A percentile compares a stretch with the other conserved stretches of the same genome.
Evolutionary conservation across 495 filamentous ascomycete genomes (phyloP).

Genomic region (Xylaria nigripes): DNA sequence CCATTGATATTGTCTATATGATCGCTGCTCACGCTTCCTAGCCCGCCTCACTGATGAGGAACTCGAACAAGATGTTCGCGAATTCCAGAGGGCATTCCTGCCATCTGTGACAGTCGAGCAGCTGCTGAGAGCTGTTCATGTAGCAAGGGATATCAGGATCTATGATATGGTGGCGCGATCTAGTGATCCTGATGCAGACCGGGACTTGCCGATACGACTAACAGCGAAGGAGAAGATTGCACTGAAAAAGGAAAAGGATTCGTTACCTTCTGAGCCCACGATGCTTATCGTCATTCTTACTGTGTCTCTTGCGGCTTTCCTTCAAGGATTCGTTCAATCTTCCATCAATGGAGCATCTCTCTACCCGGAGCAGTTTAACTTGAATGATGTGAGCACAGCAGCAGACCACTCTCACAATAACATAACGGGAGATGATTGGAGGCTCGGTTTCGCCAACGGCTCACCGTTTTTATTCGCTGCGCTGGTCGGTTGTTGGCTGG

Average conservation of each 20-base stretch:
- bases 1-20: not conserved
- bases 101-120: slow-evolving; percentile 5
- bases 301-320: slow-evolving; percentile 25
- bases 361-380: slow-evolving; percentile 9
- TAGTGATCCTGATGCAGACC: slow-evolving; percentile 3
- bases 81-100: slow-evolving; percentile 13
- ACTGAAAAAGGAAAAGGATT: slow-evolving; percentile 21
- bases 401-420: not conserved
- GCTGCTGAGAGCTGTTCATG: slow-evolving; percentile 21
- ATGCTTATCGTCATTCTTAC: slow-evolving; percentile 26
- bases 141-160: slow-evolving; percentile 20
- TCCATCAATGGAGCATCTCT: slow-evolving; percentile 24
- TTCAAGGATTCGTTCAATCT: slow-evolving; percentile 24
- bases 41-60: slow-evolving; percentile 22
- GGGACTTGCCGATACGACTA: slow-evolving; percentile 12
- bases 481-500: slow-evolving; percentile 22
- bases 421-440: slow-evolving; percentile 9
- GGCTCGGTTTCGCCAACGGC: slow-evolving; percentile 17
- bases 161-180: slow-evolving; percentile 20
- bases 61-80: slow-evolving; percentile 16
- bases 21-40: slow-evolving; percentile 8
- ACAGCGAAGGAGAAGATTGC: slow-evolving; percentile 17
- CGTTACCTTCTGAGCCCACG: slow-evolving; percentile 14
- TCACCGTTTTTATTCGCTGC: slow-evolving; percentile 23
- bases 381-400: not conserved